Percentiles rank a stretch among this genome's conserved stretches.
Conservation (phyloP, 176 grass and related monocot species). For the Thalia dealbata region DNA sequence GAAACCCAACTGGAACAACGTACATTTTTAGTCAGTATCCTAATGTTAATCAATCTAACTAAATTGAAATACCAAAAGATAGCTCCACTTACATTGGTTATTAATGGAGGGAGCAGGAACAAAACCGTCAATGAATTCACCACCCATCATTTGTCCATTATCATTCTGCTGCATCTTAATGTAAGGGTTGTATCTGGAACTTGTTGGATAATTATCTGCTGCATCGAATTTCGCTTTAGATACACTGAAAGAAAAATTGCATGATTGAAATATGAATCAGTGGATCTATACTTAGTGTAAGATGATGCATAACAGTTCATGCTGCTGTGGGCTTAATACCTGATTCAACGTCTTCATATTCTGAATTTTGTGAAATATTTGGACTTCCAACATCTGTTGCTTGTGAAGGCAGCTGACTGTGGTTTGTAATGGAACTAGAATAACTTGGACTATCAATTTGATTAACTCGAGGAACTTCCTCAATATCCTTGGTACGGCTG, state of each 20-base stretch:
- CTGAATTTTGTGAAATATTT: conserved; percentile 77
- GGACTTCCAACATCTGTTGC: conserved; percentile 78
- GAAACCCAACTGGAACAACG: conserved; percentile 46
- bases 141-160: conserved; percentile 66
- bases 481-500: conserved; percentile 57
- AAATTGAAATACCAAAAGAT: conserved; percentile 8
- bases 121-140: conserved; percentile 27
- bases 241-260: conserved; percentile 67
- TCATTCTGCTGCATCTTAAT: conserved; percentile 92
- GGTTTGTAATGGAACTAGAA: conserved; percentile 83
- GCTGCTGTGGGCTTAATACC: conserved; percentile 60
- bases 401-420: conserved; percentile 80
- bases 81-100: conserved; percentile 48
- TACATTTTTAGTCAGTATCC: background rate
- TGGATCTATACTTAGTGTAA: conserved; percentile 42
- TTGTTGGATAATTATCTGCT: conserved; percentile 90
- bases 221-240: conserved; percentile 90
- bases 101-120: conserved; percentile 38
- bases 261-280: conserved; percentile 49
- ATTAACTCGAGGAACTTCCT: conserved; percentile 44
- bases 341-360: conserved; percentile 97
- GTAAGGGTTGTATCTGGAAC: conserved; percentile 95
- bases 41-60: background rate
- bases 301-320: conserved; percentile 42
- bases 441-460: conserved; percentile 59